Percentiles rank a stretch among this genome's conserved stretches.
These are phyloP conservation scores for Triangularia setosa DNA, from an alignment of 2,329 filamentous ascomycete species.

Conservation along the genomic window DNA sequence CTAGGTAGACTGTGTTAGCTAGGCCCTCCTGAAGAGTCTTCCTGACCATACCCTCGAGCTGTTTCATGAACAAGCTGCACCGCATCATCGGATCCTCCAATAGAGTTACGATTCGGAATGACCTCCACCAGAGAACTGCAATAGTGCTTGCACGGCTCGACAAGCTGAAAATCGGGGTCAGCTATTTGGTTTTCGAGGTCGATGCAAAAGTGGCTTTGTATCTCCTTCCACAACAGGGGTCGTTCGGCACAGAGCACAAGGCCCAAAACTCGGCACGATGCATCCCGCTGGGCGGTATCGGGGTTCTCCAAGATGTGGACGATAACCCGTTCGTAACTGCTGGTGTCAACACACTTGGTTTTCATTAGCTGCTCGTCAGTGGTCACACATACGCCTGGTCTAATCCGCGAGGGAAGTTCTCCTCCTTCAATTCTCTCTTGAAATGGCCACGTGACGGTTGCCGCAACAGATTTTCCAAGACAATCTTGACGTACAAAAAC, in stretches of 20 bases:
- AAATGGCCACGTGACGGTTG: conserved; percentile 23
- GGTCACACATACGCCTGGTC: conserved; percentile 17
- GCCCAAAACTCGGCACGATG: background rate
- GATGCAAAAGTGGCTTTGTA: conserved; percentile 3
- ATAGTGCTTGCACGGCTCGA: background rate
- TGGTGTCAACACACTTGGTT: too few species aligned
- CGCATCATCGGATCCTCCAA: background rate
- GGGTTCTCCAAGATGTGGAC: conserved; percentile 1
- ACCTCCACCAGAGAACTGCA: background rate
- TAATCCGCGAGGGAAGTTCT: conserved; percentile 20
- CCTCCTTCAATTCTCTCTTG: conserved; percentile 15
- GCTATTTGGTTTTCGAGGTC: background rate
- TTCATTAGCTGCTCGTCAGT: background rate
- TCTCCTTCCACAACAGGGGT: conserved; percentile 4
- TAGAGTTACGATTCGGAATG: background rate
- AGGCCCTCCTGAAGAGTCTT: background rate
- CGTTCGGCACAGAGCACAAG: conserved; percentile 1
- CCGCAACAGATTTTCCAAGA: conserved; percentile 21
- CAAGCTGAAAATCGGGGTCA: background rate
- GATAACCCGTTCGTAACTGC: conserved; percentile 5
- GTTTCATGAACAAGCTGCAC: conserved; percentile 1
- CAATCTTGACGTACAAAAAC: conserved; percentile 25
- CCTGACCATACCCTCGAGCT: background rate
- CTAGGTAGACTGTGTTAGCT: background rate
- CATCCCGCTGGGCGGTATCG: background rate